Percentiles rank a stretch among this genome's conserved stretches.
Evolutionary conservation across 805 yeast genomes (phyloP).

Genomic region (Metschnikowia peoriensis): DNA sequence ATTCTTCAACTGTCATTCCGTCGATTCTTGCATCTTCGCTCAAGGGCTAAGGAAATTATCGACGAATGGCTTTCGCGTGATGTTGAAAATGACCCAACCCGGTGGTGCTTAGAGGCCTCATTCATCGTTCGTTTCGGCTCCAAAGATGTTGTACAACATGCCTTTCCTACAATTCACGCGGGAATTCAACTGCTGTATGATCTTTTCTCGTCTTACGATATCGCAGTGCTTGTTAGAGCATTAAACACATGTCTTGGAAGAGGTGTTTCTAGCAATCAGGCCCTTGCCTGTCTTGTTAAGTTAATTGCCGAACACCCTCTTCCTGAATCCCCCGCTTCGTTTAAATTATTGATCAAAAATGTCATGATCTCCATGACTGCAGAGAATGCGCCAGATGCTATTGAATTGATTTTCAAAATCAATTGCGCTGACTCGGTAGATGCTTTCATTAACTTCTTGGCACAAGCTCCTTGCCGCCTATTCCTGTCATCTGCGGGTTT

Average conservation of each 20-base stretch:
- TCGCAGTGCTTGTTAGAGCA: conserved; percentile 6
- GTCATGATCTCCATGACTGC: neutral
- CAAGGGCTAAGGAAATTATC: conserved; percentile 21
- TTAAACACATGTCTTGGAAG: conserved; percentile 4
- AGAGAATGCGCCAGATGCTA: neutral
- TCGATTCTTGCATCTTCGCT: conserved; percentile 32
- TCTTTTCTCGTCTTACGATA: neutral
- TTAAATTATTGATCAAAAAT: neutral
- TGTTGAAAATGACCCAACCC: conserved; percentile 7
- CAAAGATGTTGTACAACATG: neutral
- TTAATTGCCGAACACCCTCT: neutral
- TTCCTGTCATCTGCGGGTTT: neutral
- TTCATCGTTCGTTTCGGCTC: conserved; percentile 19
- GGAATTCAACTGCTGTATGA: neutral
- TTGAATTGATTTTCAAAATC: conserved; percentile 5
- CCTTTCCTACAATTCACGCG: neutral
- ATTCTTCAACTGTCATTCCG: conserved; percentile 51
- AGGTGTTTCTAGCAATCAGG: neutral
- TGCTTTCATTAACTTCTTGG: conserved; percentile 7
- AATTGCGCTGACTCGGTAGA: conserved; percentile 4
- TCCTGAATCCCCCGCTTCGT: neutral
- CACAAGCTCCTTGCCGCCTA: neutral
- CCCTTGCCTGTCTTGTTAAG: conserved; percentile 5
- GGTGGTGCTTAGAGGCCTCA: conserved; percentile 23
- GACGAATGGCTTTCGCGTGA: conserved; percentile 19